phyloP scores from a whole-genome alignment of 148 eudicot species.

The Amaranthus palmeri region DNA sequence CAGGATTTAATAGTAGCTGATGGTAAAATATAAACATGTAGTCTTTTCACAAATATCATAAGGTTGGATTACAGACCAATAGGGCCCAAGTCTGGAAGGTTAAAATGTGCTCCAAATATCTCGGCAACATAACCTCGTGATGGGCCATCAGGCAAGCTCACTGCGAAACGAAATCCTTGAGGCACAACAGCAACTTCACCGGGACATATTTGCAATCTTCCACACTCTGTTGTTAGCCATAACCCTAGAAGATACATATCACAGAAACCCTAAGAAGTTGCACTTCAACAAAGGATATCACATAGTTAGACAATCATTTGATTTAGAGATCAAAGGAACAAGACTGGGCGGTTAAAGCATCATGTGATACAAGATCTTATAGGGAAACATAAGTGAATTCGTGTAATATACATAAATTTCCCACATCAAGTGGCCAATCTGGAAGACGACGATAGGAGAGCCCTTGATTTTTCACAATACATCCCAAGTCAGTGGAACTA shows the following conservation, averaged over 20 bases:
- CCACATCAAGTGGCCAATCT: background rate
- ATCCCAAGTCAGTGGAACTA: background rate
- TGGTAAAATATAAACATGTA: background rate
- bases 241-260: slow-evolving; percentile 41
- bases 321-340: background rate
- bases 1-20: background rate
- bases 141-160: slow-evolving; percentile 87
- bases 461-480: background rate
- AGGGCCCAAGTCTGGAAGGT: slow-evolving; percentile 96
- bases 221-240: slow-evolving; percentile 90
- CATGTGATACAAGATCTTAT: background rate
- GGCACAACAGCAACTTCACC: slow-evolving; percentile 87
- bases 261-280: background rate
- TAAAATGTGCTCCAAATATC: slow-evolving; percentile 85
- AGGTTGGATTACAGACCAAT: slow-evolving; percentile 49
- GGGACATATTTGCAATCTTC: slow-evolving; percentile 76
- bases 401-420: too few species aligned
- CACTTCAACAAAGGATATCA: background rate
- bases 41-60: background rate
- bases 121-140: slow-evolving; percentile 96
- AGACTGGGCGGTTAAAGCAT: too few species aligned
- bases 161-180: slow-evolving; percentile 81
- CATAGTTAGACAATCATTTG: background rate
- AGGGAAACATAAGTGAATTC: too few species aligned
- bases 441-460: background rate